Base-by-base conservation (phyloP, 2,329 filamentous ascomycete species). In the Exophiala lecanii-corni region DNA sequence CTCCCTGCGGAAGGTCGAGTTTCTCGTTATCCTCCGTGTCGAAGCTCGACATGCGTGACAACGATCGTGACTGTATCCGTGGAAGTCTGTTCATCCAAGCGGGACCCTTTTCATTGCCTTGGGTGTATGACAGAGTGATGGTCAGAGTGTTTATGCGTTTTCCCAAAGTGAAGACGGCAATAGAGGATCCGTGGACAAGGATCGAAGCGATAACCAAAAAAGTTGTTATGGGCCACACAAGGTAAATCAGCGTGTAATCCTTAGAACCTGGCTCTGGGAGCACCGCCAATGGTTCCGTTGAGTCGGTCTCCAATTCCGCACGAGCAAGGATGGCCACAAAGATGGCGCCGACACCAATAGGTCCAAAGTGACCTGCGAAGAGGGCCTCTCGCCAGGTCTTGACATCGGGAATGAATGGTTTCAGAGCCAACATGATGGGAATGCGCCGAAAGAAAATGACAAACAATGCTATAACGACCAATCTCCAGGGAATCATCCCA, bases 91-190 rank as follows among this genome's bases (percentile, higher is more conserved):
- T 92, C 86, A 97, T 94, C 92, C 92, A 98, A 2, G 81, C 81
- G 2, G 89, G 86, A 0, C 89, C 87, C 25, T 94, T 87, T 43
- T 95, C 91, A 38, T 85, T 86, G 13, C 83, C 89, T 49, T 84
- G 80, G 0, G 92, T 98, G 69, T 97, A 98, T 0, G 92, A 96
- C 78, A 98, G 86, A 42, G 92, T 96, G 48, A 98, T 74, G 1
- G 87, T 89, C 54, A 98, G 69, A 0, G 92, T 97, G 68, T 97
- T 97, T 76, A 98, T 98, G 49, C 86, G 89, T 66, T 97, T 98
- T 57, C 92, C 92, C 1, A 98, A 78, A 0, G 92, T 97, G 58
- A 98, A 98, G 6, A 98, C 92, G 4, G 92, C 92, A 56, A 98
- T 85, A 0, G 92, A 97, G n/a, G 92, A 97, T 16, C 92, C 92